Base-by-base conservation (phyloP, 345 rosid genomes). In the Aquilaria yunnanensis region DNA sequence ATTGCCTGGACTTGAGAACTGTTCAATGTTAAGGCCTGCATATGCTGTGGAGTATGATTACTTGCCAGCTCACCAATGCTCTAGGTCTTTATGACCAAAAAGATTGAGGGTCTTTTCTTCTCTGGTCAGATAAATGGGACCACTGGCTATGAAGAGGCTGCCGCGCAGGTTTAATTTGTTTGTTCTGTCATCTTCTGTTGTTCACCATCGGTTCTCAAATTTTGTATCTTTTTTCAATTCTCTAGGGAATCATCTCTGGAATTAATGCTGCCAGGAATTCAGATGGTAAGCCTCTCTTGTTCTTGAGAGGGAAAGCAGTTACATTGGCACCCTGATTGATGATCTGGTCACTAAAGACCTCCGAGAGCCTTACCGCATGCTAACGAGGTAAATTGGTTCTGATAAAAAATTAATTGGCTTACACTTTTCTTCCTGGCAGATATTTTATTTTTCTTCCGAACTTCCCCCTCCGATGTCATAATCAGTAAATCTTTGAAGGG, bases 91-190 rank as follows among this genome's bases (percentile, higher is more conserved):
- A 93, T 93, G 98, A 93, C 98, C 12, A 93, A 90, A 78, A 86
- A 82, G 54, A 70, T 93, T 16, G 90, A 86, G 62, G 98, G 98
- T 33, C 94, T 93, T 75, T 93, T 93, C 85, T 90, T 93, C 72
- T 93, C 98, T 71, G 98, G 98, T 77, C 98, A 90, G 78, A 93
- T 93, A 73, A 93, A 93, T 61, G 98, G 98, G 70, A 93, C 98
- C 48, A 93, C 98, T 37, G 97, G 98, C 67, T 93, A 93, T 74
- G 98, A 93, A 82, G 98, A 90, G 73, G 98, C 98, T 82, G 98
- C 98, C n/a, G 94, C 98, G 14, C 98, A 93, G 96, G 98, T 93
- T 56, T 53, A 37, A 37, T 55, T 47, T 66, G 47, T 66, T 70
- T 43, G 37, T 32, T 32, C 46, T 48, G n/a, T 16, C 6, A 54